Evolutionary conservation across 2,329 filamentous ascomycete genomes (phyloP), one percentile per base, ranked within the genome.

Genomic region (Trichoderma cornu-damae): DNA sequence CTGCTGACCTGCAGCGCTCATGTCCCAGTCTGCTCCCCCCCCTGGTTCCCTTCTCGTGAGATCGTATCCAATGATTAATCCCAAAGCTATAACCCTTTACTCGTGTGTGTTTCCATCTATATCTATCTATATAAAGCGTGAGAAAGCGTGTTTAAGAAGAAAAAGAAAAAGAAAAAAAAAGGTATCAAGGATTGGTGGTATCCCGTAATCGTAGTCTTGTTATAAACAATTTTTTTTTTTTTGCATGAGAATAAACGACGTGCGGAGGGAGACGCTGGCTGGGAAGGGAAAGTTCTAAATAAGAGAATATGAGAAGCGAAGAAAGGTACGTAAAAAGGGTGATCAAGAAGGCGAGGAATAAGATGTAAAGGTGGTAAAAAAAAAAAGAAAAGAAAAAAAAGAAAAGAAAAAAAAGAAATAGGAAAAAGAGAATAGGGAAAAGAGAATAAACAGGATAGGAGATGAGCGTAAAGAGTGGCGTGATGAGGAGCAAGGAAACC

Each of bases 81-180:
- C 50, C 37, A 22, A 34, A 18, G n/a, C n/a, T 44, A 35, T 44
- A 44, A 44, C 32, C 42, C 40, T 54, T 28, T 44, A 44, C 30
- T 43, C 38, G 40, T 47, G 20, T 44, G 50, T 53, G n/a, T n/a
- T 46, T 54, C 51, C 40, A 37, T 54, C 51, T 54, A 54, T 54
- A 42, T 54, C 51, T 54, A 54, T 54, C 30, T 54, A 54, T 54
- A 54, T 46, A 46, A 54, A 46, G 51, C 51, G 40, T 54, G 51
- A 54, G n/a, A 46, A 47, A 26, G 51, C 51, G 51, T 54, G n/a
- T n/a, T n/a, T n/a, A n/a, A n/a, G n/a, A n/a, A n/a, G n/a, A n/a
- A n/a, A n/a, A n/a, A n/a, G n/a, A n/a, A n/a, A n/a, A n/a, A n/a
- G n/a, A n/a, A n/a, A 37, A 54, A 46, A 37, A 46, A 46, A 37